Percentiles rank a stretch among this genome's conserved stretches.
Evolutionary conservation across 1,284 basidiomycete genomes (phyloP).

Genomic region (Trichosporon coremiiforme): DNA sequence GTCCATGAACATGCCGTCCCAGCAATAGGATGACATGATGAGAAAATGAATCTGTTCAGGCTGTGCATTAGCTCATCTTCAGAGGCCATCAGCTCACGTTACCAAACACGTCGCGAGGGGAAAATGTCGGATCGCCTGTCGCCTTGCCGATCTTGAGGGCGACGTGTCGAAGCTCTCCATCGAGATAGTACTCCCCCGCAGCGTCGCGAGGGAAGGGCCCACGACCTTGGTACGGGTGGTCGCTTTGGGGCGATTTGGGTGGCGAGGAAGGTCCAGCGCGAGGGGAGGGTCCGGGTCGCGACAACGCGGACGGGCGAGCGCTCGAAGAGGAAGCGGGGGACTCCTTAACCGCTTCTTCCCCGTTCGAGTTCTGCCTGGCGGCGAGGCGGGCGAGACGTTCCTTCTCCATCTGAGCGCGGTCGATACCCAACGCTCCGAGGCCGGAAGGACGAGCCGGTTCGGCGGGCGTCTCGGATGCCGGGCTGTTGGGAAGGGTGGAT

Average conservation of each 20-base stretch:
- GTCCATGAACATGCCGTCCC: slow-evolving; percentile 47
- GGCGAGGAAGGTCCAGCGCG: slow-evolving; percentile 5
- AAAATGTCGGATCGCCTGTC: slow-evolving; percentile 37
- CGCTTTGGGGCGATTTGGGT: not conserved
- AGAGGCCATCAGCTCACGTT: slow-evolving; percentile 34
- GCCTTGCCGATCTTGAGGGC: slow-evolving; percentile 36
- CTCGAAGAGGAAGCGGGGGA: not conserved
- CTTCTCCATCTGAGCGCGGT: slow-evolving; percentile 50
- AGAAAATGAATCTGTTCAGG: slow-evolving; percentile 45
- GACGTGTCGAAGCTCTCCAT: slow-evolving; percentile 49
- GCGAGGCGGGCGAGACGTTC: slow-evolving; percentile 50
- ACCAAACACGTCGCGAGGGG: slow-evolving; percentile 39
- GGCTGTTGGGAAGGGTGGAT: not conserved
- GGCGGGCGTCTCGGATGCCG: not conserved
- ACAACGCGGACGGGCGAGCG: not conserved
- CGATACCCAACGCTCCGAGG: slow-evolving; percentile 35
- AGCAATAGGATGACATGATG: slow-evolving; percentile 45
- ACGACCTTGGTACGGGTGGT: slow-evolving; percentile 43
- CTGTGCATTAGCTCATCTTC: slow-evolving; percentile 26
- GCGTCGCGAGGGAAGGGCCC: slow-evolving; percentile 44
- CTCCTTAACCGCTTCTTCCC: not conserved
- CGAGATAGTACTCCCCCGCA: slow-evolving; percentile 50
- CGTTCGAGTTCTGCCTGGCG: slow-evolving; percentile 23
- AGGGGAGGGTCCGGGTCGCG: not conserved
- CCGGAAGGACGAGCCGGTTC: not conserved